phyloP scores from a whole-genome alignment of 495 filamentous ascomycete species.

The Tetracladium setigerum region DNA sequence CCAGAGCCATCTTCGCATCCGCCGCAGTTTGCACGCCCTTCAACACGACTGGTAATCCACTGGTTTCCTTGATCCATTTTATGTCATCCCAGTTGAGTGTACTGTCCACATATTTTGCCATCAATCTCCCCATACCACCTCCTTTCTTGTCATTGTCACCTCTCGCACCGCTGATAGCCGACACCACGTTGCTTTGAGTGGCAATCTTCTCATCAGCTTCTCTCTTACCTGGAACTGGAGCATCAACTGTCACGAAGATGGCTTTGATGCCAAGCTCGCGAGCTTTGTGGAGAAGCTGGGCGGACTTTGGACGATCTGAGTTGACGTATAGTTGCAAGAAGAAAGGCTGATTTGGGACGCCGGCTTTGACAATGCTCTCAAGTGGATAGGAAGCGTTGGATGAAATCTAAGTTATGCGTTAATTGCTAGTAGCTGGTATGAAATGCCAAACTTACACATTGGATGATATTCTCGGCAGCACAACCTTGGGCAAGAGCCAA shows the following conservation, averaged over 20 bases:
- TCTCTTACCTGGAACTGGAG: conserved; percentile 51
- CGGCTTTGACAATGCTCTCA: conserved; percentile 45
- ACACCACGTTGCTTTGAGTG: conserved; percentile 40
- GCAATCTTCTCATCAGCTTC: conserved; percentile 43
- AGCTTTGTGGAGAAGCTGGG: conserved; percentile 47
- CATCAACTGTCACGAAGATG: conserved; percentile 31
- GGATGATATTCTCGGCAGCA: conserved; percentile 30
- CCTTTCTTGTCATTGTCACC: conserved; percentile 57
- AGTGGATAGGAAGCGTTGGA: conserved; percentile 63
- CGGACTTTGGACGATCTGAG: conserved; percentile 55
- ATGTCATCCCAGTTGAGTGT: conserved; percentile 4
- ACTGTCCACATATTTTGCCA: conserved; percentile 56
- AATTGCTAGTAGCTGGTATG: too few species aligned
- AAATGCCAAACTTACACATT: conserved; percentile 23
- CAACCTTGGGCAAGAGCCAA: conserved; percentile 45
- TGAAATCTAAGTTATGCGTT: conserved; percentile 30
- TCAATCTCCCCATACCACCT: conserved; percentile 58
- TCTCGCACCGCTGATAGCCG: conserved; percentile 42
- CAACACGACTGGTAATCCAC: conserved; percentile 72
- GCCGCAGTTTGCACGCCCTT: conserved; percentile 91
- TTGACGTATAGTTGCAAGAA: conserved; percentile 83
- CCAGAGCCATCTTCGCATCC: conserved; percentile 77
- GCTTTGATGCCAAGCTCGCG: conserved; percentile 31
- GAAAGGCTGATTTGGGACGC: conserved; percentile 34
- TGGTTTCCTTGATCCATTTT: conserved; percentile 24